Evolutionary conservation across 192 early-diverging fungal genomes (phyloP), one percentile per base, ranked within the genome.

Genomic region (Linderina pennispora): DNA sequence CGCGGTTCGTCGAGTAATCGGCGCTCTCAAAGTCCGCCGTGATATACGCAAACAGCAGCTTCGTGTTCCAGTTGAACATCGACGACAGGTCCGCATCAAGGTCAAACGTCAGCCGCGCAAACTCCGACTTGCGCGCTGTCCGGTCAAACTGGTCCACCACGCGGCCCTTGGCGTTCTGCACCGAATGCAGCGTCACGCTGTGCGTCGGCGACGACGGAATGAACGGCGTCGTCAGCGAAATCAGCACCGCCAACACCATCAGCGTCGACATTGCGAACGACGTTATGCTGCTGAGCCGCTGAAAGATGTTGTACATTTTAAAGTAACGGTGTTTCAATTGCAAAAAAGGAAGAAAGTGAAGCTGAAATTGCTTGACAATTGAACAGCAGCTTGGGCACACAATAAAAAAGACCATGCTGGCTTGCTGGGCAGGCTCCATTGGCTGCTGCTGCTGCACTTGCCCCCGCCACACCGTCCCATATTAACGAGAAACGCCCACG

Each of bases 41-140:
- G 22, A 73, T 61, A 23, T 57, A 73, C 2, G 62, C 53, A 23
- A 65, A 73, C 46, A 73, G 36, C 0, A 65, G 57, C 50, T 73
- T 73, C 9, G 69, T 73, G 54, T 73, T 73, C 69, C 69, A 73
- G 63, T 73, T 73, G 17, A 73, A 65, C 63, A 73, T 53, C 8
- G 56, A 52, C 8, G 69, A 36, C 8, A 73, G 45, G 62, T 73
- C 69, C 1, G 69, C 69, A 26, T 73, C 63, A 6, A 73, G 18
- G 36, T 73, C 69, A 50, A 73, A 73, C 1, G 69, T 73, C 24
- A 73, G 44, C 4, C 58, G 57, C 8, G 69, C 63, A 36, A 62
- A 65, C 40, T 73, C 69, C 10, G 69, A 49, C 4, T 52, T 44
- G 7, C 54, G 53, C 13, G 69, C 65, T 15, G 43, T 44, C 20